These are phyloP conservation scores for Hericium coralloides DNA, from an alignment of 768 basidiomycete species.

Conservation along the genomic window DNA sequence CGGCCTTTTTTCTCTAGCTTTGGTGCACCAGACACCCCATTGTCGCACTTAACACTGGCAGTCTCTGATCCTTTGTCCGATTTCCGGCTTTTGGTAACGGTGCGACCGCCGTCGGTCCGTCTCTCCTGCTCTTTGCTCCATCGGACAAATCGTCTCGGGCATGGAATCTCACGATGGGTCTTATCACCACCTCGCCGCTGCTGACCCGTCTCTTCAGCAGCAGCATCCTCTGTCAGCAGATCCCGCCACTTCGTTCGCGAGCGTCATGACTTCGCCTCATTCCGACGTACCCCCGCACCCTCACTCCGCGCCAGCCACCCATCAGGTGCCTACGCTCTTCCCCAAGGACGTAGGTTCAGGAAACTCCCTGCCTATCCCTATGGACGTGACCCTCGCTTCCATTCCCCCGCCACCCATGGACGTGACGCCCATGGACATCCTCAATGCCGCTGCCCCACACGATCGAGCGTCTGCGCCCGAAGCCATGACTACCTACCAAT, in stretches of 20 bases:
- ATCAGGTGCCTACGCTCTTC: conserved; percentile 16
- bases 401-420: conserved; percentile 18
- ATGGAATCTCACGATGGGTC: background rate
- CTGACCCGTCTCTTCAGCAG: background rate
- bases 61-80: background rate
- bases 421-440: conserved; percentile 12
- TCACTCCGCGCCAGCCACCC: conserved; percentile 8
- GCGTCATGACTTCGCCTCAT: conserved; percentile 11
- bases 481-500: conserved; percentile 7
- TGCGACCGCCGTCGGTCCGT: background rate
- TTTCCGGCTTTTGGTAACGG: background rate
- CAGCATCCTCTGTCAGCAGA: conserved; percentile 7
- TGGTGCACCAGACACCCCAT: background rate
- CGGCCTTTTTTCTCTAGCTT: background rate
- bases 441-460: conserved; percentile 3
- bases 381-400: conserved; percentile 13
- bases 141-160: background rate
- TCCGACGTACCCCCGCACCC: conserved; percentile 13
- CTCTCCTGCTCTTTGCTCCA: background rate
- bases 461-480: conserved; percentile 5
- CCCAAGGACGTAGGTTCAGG: conserved; percentile 16
- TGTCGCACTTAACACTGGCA: background rate
- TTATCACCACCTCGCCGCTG: background rate
- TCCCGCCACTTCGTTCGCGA: conserved; percentile 8
- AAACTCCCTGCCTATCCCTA: conserved; percentile 11